Base-by-base conservation (phyloP, 1,139 yeast genomes). In the Protomyces lactucae-debilis region DNA sequence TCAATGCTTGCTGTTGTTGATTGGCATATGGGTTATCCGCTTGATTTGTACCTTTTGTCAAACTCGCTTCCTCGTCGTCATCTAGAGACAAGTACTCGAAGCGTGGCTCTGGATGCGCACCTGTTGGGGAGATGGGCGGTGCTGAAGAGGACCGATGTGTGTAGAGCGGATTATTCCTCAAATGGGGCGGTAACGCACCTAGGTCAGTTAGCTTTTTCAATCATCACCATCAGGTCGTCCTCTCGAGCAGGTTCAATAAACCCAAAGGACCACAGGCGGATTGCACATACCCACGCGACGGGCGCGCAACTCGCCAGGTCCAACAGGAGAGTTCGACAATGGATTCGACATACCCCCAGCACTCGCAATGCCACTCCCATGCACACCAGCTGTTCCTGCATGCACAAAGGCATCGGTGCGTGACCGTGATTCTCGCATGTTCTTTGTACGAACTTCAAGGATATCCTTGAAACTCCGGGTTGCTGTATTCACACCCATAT, bases 381-480 rank as follows among this genome's bases (percentile, higher is more conserved):
- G 48, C 12, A 43, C 23, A 18, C 48, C 10, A 14, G 16, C 43
- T 37, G 65, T 45, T 43, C 59, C 59, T 37, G 64, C 64, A 46
- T 60, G 59, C 52, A 89, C 79, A 71, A 92, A 86, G 76, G 89
- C 91, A 71, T 90, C 97, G 67, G 95, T 87, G 70, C 99, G 82
- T 65, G 85, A 82, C 72, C 87, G 88, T 72, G 87, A 85, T 64
- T 88, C 85, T 70, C 91, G 80, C 76, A 93, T 97, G 73, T 88
- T 85, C 65, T 84, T 83, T 70, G 95, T 96, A 71, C 99, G 83
- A 39, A 86, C 83, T 74, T 90, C 97, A 69, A 93, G 79, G 21
- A 93, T 98, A 67, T 81, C 85, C 69, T 91, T 88, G 76, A 95
- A 93, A 72, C 89, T 95, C 37, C 96, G 96, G 68, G 96, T 88